These are phyloP conservation scores for Penicillium parvum DNA, from an alignment of 495 filamentous ascomycete species.

Conservation along the genomic window DNA sequence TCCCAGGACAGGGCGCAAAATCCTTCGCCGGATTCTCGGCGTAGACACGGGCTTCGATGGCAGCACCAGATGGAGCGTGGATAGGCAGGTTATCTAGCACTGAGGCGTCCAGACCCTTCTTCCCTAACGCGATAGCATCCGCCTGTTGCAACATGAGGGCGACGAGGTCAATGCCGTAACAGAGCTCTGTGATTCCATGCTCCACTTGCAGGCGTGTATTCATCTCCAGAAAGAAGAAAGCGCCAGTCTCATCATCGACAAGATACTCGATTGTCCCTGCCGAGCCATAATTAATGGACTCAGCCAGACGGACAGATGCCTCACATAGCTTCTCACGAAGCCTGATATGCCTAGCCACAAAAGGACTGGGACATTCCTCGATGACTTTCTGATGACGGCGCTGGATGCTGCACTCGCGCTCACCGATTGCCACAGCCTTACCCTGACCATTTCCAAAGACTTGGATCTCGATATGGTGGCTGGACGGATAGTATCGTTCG, in stretches of 20 bases:
- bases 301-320: conserved; percentile 45
- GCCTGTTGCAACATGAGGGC: conserved; percentile 51
- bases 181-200: conserved; percentile 60
- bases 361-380: conserved; percentile 49
- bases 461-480: conserved; percentile 46
- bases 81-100: conserved; percentile 29
- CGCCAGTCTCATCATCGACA: conserved; percentile 52
- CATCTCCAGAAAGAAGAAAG: conserved; percentile 67
- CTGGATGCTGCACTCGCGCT: conserved; percentile 47
- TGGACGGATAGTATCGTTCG: conserved; percentile 39
- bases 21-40: conserved; percentile 56
- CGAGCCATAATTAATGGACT: conserved; percentile 52
- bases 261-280: conserved; percentile 64
- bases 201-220: conserved; percentile 66
- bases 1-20: conserved; percentile 54
- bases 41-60: conserved; percentile 60
- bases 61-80: conserved; percentile 35
- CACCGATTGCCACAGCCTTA: conserved; percentile 38
- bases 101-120: conserved; percentile 33
- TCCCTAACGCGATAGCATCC: conserved; percentile 34
- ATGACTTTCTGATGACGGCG: conserved; percentile 55
- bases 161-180: conserved; percentile 57
- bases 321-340: no score
- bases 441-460: conserved; percentile 43
- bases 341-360: no score